phyloP scores from a whole-genome alignment of 2,329 filamentous ascomycete genomes.

The Dactylella cylindrospora region DNA sequence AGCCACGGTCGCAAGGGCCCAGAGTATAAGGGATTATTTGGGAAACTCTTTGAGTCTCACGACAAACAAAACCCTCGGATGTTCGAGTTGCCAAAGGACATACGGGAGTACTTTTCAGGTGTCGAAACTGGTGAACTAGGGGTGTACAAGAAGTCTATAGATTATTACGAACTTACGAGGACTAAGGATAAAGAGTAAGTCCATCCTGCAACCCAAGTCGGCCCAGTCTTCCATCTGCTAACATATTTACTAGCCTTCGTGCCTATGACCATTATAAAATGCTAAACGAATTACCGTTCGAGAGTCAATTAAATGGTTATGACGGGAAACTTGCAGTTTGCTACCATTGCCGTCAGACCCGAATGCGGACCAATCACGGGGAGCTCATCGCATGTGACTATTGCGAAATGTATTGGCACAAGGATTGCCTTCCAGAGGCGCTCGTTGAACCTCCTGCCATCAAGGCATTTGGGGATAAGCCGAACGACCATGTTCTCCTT shows the following conservation, averaged over 20 bases:
- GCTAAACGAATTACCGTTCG: constrained; percentile 15
- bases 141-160: constrained; percentile 69
- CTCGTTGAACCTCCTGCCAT: constrained; percentile 32
- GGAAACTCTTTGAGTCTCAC: constrained; percentile 63
- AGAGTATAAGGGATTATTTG: constrained; percentile 61
- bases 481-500: constrained; percentile 21
- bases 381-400: constrained; percentile 83
- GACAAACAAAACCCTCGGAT: constrained; percentile 69
- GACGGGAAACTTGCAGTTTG: constrained; percentile 75
- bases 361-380: constrained; percentile 59
- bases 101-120: constrained; percentile 76
- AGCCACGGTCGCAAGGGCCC: constrained; percentile 52
- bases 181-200: constrained; percentile 63
- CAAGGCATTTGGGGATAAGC: constrained; percentile 19
- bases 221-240: not conserved
- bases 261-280: constrained; percentile 32
- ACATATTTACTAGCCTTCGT: constrained; percentile 14
- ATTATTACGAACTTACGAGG: constrained; percentile 51
- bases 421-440: constrained; percentile 69
- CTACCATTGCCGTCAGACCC: constrained; percentile 69
- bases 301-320: constrained; percentile 14
- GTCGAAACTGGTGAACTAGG: constrained; percentile 75
- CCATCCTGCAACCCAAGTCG: not conserved
- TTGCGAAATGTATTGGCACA: constrained; percentile 80
- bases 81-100: constrained; percentile 68